Conservation (phyloP, 306 rosid species). For the Betula pendula region DNA sequence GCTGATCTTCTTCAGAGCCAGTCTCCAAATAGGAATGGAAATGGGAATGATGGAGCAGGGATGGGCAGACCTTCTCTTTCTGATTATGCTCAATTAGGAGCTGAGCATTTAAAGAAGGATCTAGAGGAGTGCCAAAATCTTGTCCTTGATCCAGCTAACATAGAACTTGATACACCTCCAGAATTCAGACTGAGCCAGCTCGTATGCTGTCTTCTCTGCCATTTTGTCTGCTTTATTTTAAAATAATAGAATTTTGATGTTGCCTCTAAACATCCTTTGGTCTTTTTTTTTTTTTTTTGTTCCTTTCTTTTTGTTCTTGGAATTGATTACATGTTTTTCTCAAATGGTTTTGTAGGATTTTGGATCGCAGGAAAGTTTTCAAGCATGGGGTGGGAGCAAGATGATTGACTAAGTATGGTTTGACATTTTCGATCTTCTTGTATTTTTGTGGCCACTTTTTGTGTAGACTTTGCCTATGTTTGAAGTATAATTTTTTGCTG, state of each 20-base stretch:
- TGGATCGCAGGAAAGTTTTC: slow-evolving; percentile 68
- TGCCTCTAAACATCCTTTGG: not conserved
- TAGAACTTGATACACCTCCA: slow-evolving; percentile 62
- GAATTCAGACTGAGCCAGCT: slow-evolving; percentile 85
- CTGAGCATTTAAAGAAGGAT: slow-evolving; percentile 76
- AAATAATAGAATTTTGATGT: not conserved
- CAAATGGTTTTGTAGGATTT: slow-evolving; percentile 52
- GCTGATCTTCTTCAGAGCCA: slow-evolving; percentile 81
- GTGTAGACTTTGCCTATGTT: slow-evolving; percentile 6
- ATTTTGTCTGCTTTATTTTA: slow-evolving; percentile 1
- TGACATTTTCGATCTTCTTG: slow-evolving; percentile 9
- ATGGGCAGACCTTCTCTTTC: slow-evolving; percentile 47
- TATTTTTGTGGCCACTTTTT: slow-evolving; percentile 36
- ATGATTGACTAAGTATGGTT: slow-evolving; percentile 35
- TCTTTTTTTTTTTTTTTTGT: not conserved
- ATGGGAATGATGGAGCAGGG: slow-evolving; percentile 35
- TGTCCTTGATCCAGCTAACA: slow-evolving; percentile 50
- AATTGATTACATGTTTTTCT: not conserved
- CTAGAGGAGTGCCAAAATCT: slow-evolving; percentile 76
- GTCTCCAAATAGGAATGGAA: slow-evolving; percentile 55
- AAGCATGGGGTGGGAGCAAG: slow-evolving; percentile 56
- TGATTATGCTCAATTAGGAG: slow-evolving; percentile 66
- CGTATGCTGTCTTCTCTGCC: slow-evolving; percentile 35
- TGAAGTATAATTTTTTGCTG: not conserved
- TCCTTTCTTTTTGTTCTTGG: not conserved